Evolutionary conservation across 352 stramenopile species (phyloP).

Genomic region (Peronospora destructor): DNA sequence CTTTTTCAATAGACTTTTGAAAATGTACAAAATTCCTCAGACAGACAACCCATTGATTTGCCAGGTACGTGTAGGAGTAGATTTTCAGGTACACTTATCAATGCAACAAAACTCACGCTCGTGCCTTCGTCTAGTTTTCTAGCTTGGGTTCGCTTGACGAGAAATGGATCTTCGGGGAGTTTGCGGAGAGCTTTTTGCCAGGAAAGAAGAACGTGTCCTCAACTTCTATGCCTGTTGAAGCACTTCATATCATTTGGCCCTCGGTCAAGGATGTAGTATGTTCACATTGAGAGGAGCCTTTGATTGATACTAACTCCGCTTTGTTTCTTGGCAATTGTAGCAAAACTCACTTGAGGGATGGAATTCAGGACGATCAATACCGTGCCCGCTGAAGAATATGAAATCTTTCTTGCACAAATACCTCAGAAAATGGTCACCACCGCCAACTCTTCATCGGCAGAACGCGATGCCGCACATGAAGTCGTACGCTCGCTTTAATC

Average conservation of each 20-base stretch:
- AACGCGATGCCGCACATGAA: conserved; percentile 85
- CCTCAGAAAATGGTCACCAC: conserved; percentile 68
- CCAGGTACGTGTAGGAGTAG: conserved; percentile 29
- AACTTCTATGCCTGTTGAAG: conserved; percentile 34
- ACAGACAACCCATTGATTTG: conserved; percentile 67
- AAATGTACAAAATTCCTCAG: conserved; percentile 35
- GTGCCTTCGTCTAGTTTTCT: conserved; percentile 43
- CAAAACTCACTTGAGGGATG: conserved; percentile 77
- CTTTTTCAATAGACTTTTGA: conserved; percentile 34
- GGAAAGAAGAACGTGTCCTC: conserved; percentile 32
- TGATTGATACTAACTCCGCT: not conserved
- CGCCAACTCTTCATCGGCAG: conserved; percentile 43
- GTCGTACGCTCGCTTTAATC: conserved; percentile 58
- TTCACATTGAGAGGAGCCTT: not conserved
- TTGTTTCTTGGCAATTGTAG: conserved; percentile 21
- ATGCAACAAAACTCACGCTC: not conserved
- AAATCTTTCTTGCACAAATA: conserved; percentile 84
- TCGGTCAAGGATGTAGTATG: conserved; percentile 72
- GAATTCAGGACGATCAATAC: conserved; percentile 58
- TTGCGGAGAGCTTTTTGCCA: conserved; percentile 51
- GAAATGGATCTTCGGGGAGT: conserved; percentile 79
- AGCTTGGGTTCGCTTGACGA: conserved; percentile 76
- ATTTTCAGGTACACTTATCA: not conserved
- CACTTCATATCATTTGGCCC: conserved; percentile 76
- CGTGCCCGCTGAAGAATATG: conserved; percentile 80